Evolutionary conservation across 225 moss, liverwort and hornwort species (phyloP), one percentile per base, ranked within the genome.

Genomic region (Takakia lepidozioides): DNA sequence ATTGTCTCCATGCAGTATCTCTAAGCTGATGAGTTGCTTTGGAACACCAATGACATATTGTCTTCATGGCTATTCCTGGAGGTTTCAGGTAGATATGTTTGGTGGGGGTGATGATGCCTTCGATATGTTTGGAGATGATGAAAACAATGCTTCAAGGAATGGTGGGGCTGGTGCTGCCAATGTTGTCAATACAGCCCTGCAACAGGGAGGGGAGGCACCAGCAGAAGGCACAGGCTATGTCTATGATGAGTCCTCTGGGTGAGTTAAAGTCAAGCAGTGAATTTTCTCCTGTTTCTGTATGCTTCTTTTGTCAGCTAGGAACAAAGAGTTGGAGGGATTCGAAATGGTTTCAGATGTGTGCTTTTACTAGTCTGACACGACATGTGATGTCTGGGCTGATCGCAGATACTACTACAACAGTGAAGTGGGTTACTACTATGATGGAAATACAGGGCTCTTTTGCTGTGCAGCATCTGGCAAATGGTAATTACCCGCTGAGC

Each of bases 361-460:
- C 25, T 19, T 23, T 27, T 55, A 11, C 17, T 47, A 18, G 21
- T 21, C 24, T 49, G 35, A 17, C 27, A 49, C 23, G 8, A 25
- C 34, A n/a, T 22, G 52, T 18, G 27, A 24, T 22, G 13, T 29
- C 19, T 17, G 24, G 7, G 25, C 53, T 61, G 30, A 35, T 43
- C 67, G 66, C 56, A 87, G 95, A 47, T 98, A 90, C 38, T 91
- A 90, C 43, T 98, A 80, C 69, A 98, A 87, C 60, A 70, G 62
- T 35, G 67, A 75, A 34, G 74, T 91, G 61, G 95, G 90, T 27
- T 91, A 98, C 48, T 98, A 71, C 47, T 98, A 86, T 49, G 95
- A 98, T 60, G 68, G 60, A 29, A 78, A 61, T 52, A 66, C 90
- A 8, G 87, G 90, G 36, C 54, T 90, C 39, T 98, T 90, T 51